A percentile compares a stretch with the other conserved stretches of the same genome.
phyloP scores from a whole-genome alignment of 1,284 basidiomycete genomes.

The Trichosporon ovoides region DNA sequence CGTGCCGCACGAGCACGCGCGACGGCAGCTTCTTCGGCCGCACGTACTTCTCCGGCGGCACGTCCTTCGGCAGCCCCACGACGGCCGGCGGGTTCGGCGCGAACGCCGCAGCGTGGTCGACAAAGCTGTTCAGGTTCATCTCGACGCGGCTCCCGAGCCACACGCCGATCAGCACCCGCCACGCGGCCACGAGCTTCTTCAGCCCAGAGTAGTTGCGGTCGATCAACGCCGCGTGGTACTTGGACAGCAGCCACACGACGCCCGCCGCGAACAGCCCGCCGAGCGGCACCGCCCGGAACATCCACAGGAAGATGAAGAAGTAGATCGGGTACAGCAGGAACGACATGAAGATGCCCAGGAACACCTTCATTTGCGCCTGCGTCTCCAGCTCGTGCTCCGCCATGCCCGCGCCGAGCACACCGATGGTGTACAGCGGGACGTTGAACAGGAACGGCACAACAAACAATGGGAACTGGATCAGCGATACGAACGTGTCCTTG shows the following conservation, averaged over 20 bases:
- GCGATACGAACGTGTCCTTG: slow-evolving; percentile 64
- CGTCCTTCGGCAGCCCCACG: slow-evolving; percentile 32
- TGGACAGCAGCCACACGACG: slow-evolving; percentile 64
- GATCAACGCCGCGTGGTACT: slow-evolving; percentile 59
- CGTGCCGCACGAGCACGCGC: slow-evolving; percentile 74
- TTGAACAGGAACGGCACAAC: slow-evolving; percentile 74
- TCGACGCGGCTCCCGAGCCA: slow-evolving; percentile 81
- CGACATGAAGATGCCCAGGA: slow-evolving; percentile 70
- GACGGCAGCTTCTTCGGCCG: slow-evolving; percentile 59
- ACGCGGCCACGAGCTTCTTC: slow-evolving; percentile 76
- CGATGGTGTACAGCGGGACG: slow-evolving; percentile 74
- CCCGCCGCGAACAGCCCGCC: slow-evolving; percentile 53
- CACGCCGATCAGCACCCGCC: slow-evolving; percentile 82
- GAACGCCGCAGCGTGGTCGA: slow-evolving; percentile 32
- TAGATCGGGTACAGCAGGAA: slow-evolving; percentile 70
- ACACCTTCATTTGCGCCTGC: slow-evolving; percentile 86
- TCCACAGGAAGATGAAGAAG: slow-evolving; percentile 75
- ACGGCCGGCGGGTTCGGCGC: slow-evolving; percentile 41
- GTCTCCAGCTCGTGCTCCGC: slow-evolving; percentile 77
- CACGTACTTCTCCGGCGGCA: slow-evolving; percentile 31
- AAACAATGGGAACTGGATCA: slow-evolving; percentile 78
- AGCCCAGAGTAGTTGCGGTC: slow-evolving; percentile 62
- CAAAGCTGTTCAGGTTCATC: slow-evolving; percentile 68
- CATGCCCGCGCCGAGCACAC: slow-evolving; percentile 64
- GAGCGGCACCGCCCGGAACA: slow-evolving; percentile 63